phyloP scores from a whole-genome alignment of 345 rosid genomes.

The Ceriops decandra region DNA sequence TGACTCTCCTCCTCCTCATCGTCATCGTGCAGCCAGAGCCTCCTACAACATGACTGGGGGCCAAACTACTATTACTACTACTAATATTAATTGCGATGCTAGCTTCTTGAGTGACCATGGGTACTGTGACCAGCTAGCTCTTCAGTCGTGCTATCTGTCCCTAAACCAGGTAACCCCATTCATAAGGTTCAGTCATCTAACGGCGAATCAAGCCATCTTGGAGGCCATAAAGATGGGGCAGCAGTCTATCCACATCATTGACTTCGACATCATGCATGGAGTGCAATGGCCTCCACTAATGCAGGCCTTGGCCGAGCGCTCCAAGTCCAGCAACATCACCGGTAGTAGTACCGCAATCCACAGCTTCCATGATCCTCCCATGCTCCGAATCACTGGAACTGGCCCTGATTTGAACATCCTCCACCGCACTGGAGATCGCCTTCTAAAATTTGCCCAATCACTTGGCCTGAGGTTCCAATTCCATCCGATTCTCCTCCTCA shows the following conservation, averaged over 20 bases:
- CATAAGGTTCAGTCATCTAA: constrained; percentile 78
- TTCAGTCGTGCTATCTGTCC: constrained; percentile 75
- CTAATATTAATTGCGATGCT: constrained; percentile 1
- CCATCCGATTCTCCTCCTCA: constrained; percentile 58
- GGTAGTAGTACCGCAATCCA: constrained; percentile 2
- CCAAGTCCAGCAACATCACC: constrained; percentile 6
- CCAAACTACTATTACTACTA: not conserved
- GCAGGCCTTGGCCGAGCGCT: constrained; percentile 87
- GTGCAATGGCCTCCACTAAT: constrained; percentile 98
- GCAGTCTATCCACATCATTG: constrained; percentile 68
- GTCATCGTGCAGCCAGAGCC: not conserved
- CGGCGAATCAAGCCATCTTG: constrained; percentile 90
- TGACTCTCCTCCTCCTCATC: not conserved
- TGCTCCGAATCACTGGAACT: constrained; percentile 79
- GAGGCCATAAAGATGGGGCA: constrained; percentile 63
- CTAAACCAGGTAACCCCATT: constrained; percentile 88
- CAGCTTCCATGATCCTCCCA: constrained; percentile 46
- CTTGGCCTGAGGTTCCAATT: constrained; percentile 78
- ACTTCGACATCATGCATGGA: constrained; percentile 94
- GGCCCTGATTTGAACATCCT: constrained; percentile 60
- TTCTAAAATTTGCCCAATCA: constrained; percentile 68
- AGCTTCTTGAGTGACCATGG: not conserved
- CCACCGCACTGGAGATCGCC: constrained; percentile 79
- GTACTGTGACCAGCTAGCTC: constrained; percentile 8
- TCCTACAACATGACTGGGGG: not conserved